phyloP scores from a whole-genome alignment of 768 basidiomycete species.

The Leccinum broughii region DNA sequence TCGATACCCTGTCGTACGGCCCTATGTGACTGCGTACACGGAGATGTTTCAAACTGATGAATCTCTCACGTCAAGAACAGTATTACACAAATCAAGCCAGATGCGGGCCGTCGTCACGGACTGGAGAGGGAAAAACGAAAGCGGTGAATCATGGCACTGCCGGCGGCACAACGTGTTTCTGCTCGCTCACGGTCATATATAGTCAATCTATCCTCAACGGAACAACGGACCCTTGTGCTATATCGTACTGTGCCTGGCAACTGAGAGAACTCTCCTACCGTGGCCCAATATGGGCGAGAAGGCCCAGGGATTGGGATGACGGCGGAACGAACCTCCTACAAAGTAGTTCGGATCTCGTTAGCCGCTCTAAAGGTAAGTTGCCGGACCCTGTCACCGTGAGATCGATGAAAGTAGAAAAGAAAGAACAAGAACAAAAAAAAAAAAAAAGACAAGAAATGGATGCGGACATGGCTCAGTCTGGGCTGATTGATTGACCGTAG shows the following conservation, averaged over 20 bases:
- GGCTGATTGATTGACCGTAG: not conserved
- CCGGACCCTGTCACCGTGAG: conserved; percentile 6
- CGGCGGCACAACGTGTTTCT: not conserved
- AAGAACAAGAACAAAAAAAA: not conserved
- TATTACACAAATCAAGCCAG: conserved; percentile 2
- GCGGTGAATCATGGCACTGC: conserved; percentile 6
- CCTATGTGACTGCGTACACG: not conserved
- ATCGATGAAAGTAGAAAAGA: not conserved
- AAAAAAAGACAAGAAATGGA: not conserved
- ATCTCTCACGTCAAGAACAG: not conserved
- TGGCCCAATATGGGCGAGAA: not conserved
- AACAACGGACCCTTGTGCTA: conserved; percentile 1
- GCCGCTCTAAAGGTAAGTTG: conserved; percentile 3
- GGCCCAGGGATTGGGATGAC: not conserved
- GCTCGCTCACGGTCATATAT: not conserved
- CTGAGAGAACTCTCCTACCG: conserved; percentile 4
- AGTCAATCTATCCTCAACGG: not conserved
- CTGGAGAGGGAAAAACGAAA: not conserved
- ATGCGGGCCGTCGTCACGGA: not conserved
- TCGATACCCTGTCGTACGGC: conserved; percentile 12
- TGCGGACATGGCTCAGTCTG: conserved; percentile 9
- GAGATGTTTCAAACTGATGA: not conserved
- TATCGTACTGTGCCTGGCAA: conserved; percentile 19
- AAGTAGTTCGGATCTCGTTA: not conserved
- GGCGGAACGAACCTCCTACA: not conserved